phyloP scores from a whole-genome alignment of 352 stramenopile species.

The Phytophthora agathidicida region DNA sequence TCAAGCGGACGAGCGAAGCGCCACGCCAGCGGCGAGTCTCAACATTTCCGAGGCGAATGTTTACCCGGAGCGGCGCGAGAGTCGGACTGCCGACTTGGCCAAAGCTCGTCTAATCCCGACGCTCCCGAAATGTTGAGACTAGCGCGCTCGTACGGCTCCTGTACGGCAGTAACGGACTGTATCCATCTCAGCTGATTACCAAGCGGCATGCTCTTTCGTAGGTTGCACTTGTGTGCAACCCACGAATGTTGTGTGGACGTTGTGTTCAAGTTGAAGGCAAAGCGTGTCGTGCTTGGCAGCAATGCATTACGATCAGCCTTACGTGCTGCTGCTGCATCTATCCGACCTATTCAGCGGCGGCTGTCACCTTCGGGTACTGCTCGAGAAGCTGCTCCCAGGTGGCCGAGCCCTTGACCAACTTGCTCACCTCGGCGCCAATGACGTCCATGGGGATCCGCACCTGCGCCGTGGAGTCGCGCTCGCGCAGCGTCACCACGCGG shows the following conservation, averaged over 20 bases:
- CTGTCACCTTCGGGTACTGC: slow-evolving; percentile 87
- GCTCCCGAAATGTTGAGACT: slow-evolving; percentile 10
- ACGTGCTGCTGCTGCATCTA: slow-evolving; percentile 11
- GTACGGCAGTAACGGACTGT: slow-evolving; percentile 28
- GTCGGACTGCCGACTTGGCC: slow-evolving; percentile 6
- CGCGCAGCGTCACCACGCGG: slow-evolving; percentile 96
- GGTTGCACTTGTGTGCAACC: no score
- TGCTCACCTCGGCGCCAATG: slow-evolving; percentile 83
- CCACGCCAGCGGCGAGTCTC: slow-evolving; percentile 12
- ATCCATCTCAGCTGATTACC: slow-evolving; percentile 23
- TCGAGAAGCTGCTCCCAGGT: slow-evolving; percentile 84
- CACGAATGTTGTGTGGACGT: no score
- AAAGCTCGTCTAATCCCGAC: slow-evolving; percentile 13
- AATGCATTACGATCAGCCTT: slow-evolving; percentile 26
- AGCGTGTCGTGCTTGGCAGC: not conserved
- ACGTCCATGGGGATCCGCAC: slow-evolving; percentile 92
- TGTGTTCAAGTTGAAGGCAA: slow-evolving; percentile 12
- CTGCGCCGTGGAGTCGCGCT: slow-evolving; percentile 98
- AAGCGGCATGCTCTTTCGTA: slow-evolving; percentile 19
- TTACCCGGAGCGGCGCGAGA: slow-evolving; percentile 3
- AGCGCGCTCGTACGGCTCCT: not conserved
- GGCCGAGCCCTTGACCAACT: slow-evolving; percentile 84
- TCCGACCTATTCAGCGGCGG: slow-evolving; percentile 34
- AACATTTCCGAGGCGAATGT: slow-evolving; percentile 15
- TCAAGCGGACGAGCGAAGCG: slow-evolving; percentile 1